A percentile compares a stretch with the other conserved stretches of the same genome.
Conservation (phyloP, 805 yeast species). For the Tetrapisispora nanseiensis region DNA sequence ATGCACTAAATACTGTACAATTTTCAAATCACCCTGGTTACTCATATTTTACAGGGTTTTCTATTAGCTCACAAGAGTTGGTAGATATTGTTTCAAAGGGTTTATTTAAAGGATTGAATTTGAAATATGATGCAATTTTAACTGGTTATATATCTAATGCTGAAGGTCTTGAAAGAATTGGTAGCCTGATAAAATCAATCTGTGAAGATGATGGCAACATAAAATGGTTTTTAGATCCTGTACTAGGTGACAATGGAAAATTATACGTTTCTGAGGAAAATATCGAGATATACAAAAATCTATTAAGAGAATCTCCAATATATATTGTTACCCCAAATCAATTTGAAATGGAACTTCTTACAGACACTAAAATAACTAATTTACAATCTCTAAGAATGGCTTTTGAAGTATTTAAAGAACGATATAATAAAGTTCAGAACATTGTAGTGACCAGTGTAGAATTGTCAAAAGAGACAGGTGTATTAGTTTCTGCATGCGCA, state of each 20-base stretch:
- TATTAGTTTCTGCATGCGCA: slow-evolving; percentile 5
- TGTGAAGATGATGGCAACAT: slow-evolving; percentile 24
- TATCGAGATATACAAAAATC: slow-evolving; percentile 40
- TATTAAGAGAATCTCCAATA: slow-evolving; percentile 37
- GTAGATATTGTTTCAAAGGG: slow-evolving; percentile 43
- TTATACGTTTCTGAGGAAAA: slow-evolving; percentile 60
- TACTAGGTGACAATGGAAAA: slow-evolving; percentile 81
- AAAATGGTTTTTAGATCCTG: slow-evolving; percentile 77
- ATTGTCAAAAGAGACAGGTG: slow-evolving; percentile 4
- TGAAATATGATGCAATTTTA: slow-evolving; percentile 53
- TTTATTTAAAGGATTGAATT: slow-evolving; percentile 36
- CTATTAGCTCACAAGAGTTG: slow-evolving; percentile 38
- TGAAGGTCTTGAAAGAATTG: slow-evolving; percentile 43
- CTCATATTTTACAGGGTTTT: slow-evolving; percentile 52
- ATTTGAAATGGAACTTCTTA: slow-evolving; percentile 57
- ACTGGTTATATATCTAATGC: slow-evolving; percentile 74
- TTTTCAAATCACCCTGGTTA: slow-evolving; percentile 91
- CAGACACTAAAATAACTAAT: slow-evolving; percentile 35
- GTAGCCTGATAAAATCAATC: slow-evolving; percentile 31
- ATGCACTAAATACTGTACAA: slow-evolving; percentile 77
- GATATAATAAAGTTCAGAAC: slow-evolving; percentile 38
- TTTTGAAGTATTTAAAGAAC: slow-evolving; percentile 33
- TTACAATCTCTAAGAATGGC: slow-evolving; percentile 32
- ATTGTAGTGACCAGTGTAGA: slow-evolving; percentile 52
- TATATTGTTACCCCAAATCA: slow-evolving; percentile 62